Base-by-base conservation (phyloP, 2,329 filamentous ascomycete species). In the Purpureocillium takamizusanense region DNA sequence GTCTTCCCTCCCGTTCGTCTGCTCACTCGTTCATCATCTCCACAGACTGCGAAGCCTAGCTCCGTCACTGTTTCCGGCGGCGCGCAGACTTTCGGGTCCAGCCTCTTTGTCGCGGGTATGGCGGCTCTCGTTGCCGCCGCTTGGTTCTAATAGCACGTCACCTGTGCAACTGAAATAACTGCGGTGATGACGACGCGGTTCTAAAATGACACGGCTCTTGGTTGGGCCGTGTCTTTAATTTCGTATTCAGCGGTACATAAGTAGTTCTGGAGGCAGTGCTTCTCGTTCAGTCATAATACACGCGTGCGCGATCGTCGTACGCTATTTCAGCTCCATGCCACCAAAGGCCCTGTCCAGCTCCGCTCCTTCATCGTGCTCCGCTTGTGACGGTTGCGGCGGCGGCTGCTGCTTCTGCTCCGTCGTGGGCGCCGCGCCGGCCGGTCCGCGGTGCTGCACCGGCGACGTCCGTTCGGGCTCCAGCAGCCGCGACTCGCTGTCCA, bases 401-500 rank as follows among this genome's bases (percentile, higher is more conserved):
- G 35, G 33, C 4, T 12, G 30, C 9, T 15, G 18, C 16, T 47
- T 45, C 41, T 51, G 45, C 8, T 46, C 46, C 18, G 50, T 39
- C 12, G n/a, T n/a, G n/a, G n/a, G n/a, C n/a, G 46, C 44, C 12
- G 43, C 50, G 38, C 42, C 47, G 21, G 47, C 21, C 21, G 21
- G 40, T 27, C 36, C 56, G 3, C 47, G 40, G 17, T 60, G 49
- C n/a, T 53, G 51, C 10, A 54, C 50, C 30, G 42, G 52, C 2
- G 55, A 50, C 25, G 61, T 63, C 50, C 67, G 72, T 61, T 83
- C 77, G 0, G 85, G 85, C 60, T 83, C 73, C 37, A 90, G 58
- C 35, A 90, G 62, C 38, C 78, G 67, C 36, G 76, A 73, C 39
- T 86, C 80, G 49, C 82, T 83, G 51, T 90, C 85, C 49, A 90